Conservation (phyloP, 2,329 filamentous ascomycete species). For the Curvularia sp. region DNA sequence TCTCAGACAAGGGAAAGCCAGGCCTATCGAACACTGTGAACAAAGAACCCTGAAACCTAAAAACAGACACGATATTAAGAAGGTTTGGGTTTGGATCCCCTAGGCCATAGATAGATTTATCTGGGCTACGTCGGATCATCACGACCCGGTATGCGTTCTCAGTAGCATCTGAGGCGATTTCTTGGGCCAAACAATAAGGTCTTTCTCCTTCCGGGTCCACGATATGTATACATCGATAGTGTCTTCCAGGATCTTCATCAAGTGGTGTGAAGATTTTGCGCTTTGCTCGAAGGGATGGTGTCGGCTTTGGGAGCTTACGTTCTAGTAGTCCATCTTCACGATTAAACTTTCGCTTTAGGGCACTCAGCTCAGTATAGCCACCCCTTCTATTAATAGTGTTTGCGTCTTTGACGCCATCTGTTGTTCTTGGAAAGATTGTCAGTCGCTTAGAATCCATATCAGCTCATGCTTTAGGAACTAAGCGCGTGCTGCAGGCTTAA, state of each 20-base stretch:
- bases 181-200: conserved; percentile 16
- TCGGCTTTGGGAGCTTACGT: conserved; percentile 4
- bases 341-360: conserved; percentile 12
- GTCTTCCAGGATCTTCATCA: conserved; percentile 4
- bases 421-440: conserved; percentile 20
- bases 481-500: no score
- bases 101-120: conserved; percentile 13
- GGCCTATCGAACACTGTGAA: conserved; percentile 17
- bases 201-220: conserved; percentile 18
- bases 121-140: conserved; percentile 15
- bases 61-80: conserved; percentile 23
- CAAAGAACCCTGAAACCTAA: conserved; percentile 15
- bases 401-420: background rate
- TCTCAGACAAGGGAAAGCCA: conserved; percentile 15
- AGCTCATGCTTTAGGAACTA: no score
- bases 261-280: conserved; percentile 15
- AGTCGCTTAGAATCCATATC: conserved; percentile 16
- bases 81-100: conserved; percentile 16
- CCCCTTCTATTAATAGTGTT: no score
- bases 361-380: no score
- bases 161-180: conserved; percentile 2
- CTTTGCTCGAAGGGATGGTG: background rate
- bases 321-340: conserved; percentile 2
- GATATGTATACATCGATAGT: conserved; percentile 19
- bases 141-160: conserved; percentile 11